A percentile compares a stretch with the other conserved stretches of the same genome.
Conservation (phyloP, 2,329 filamentous ascomycete species). For the Gaeumannomyces tritici region DNA sequence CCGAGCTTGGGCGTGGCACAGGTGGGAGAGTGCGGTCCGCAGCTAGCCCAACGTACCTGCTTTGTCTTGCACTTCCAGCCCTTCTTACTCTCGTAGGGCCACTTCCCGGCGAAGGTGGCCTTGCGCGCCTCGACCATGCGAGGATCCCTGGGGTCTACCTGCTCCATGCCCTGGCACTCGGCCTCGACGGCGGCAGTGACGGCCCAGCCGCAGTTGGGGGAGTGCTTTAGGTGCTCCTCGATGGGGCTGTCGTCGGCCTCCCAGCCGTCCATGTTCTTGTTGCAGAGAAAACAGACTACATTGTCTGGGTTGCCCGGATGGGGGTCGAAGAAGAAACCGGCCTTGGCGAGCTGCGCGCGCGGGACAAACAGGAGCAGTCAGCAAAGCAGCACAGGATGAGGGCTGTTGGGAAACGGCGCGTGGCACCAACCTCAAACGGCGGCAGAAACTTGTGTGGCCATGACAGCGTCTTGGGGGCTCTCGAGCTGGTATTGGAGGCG, state of each 20-base stretch:
- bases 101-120: constrained; percentile 72
- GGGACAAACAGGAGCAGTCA: constrained; percentile 6
- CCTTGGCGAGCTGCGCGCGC: constrained; percentile 62
- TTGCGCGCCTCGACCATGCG: constrained; percentile 68
- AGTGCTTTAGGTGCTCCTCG: constrained; percentile 76
- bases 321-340: constrained; percentile 86
- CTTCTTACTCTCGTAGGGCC: constrained; percentile 83
- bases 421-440: constrained; percentile 48
- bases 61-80: constrained; percentile 85
- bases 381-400: constrained; percentile 4
- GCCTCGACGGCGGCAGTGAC: constrained; percentile 56
- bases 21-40: not conserved
- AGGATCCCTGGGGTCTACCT: constrained; percentile 65
- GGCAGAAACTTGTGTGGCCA: constrained; percentile 74
- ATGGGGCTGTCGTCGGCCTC: constrained; percentile 77
- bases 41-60: constrained; percentile 49
- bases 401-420: constrained; percentile 21
- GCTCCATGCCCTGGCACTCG: constrained; percentile 49
- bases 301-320: constrained; percentile 72
- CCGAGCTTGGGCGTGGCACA: not conserved
- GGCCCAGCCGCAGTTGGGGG: constrained; percentile 79
- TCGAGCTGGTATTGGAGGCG: constrained; percentile 51
- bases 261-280: constrained; percentile 82
- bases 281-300: constrained; percentile 79
- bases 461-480: constrained; percentile 44